These are phyloP conservation scores for Geranium brycei DNA, from an alignment of 345 rosid genomes.

Conservation along the genomic window DNA sequence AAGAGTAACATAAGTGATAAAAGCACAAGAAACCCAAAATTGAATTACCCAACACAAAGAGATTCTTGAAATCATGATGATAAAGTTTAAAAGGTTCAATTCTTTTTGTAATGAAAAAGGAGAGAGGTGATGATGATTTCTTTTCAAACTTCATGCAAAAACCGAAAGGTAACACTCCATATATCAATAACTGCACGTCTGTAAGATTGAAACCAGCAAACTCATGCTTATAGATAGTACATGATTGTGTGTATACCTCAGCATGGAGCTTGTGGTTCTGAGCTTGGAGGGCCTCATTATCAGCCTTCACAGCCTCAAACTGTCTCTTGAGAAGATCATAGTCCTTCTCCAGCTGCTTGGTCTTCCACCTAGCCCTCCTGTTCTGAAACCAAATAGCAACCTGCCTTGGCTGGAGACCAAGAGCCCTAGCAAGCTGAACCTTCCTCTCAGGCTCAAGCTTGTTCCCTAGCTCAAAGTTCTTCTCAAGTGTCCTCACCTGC, in stretches of 20 bases:
- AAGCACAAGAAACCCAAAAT: neutral
- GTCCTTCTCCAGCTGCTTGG: constrained; percentile 92
- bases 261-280: constrained; percentile 79
- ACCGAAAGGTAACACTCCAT: constrained; percentile 8
- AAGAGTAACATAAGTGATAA: no score
- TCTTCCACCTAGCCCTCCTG: constrained; percentile 94
- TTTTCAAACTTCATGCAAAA: constrained; percentile 6
- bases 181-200: neutral
- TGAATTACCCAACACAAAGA: neutral
- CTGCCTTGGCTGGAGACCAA: constrained; percentile 94
- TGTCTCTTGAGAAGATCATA: constrained; percentile 76
- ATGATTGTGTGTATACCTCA: constrained; percentile 30
- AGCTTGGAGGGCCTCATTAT: constrained; percentile 67
- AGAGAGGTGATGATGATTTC: constrained; percentile 7
- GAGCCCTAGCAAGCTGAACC: constrained; percentile 90
- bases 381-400: constrained; percentile 97
- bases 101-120: neutral
- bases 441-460: constrained; percentile 98
- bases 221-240: no score
- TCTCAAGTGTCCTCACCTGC: constrained; percentile 89
- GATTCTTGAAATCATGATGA: neutral
- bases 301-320: constrained; percentile 62
- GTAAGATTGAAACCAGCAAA: no score
- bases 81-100: constrained; percentile 4
- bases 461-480: constrained; percentile 85